These are phyloP conservation scores for Tritrichomonas foetus DNA, from an alignment of 208 protist species.

Conservation along the genomic window DNA sequence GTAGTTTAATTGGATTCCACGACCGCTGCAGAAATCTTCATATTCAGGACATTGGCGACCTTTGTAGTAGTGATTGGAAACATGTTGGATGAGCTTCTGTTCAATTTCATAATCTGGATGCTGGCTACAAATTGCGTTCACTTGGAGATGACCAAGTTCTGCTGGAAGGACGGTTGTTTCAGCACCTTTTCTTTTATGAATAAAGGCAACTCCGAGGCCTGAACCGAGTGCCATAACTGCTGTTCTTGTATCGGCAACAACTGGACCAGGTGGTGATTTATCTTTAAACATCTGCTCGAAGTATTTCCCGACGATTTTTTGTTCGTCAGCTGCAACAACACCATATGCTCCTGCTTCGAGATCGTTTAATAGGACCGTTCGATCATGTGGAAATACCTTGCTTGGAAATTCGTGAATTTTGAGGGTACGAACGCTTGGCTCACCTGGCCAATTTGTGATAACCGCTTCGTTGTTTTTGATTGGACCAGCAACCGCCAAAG, in stretches of 20 bases:
- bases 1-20: neutral
- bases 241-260: neutral
- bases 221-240: neutral
- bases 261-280: neutral
- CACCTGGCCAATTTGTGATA: constrained; percentile 7
- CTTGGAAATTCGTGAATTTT: neutral
- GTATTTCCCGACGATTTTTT: neutral
- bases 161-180: neutral
- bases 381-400: neutral
- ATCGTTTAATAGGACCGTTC: neutral
- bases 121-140: neutral
- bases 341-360: constrained; percentile 19
- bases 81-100: neutral
- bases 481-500: constrained; percentile 15
- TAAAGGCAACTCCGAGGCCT: neutral
- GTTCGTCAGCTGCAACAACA: constrained; percentile 26
- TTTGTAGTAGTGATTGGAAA: neutral
- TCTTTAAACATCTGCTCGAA: neutral
- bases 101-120: neutral
- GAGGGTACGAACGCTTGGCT: neutral
- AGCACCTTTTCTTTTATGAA: neutral
- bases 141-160: neutral
- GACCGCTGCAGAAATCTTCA: neutral
- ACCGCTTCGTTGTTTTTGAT: neutral
- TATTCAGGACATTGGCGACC: neutral